Evolutionary conservation across 2,329 filamentous ascomycete genomes (phyloP).

Genomic region (Juglanconis oblonga): DNA sequence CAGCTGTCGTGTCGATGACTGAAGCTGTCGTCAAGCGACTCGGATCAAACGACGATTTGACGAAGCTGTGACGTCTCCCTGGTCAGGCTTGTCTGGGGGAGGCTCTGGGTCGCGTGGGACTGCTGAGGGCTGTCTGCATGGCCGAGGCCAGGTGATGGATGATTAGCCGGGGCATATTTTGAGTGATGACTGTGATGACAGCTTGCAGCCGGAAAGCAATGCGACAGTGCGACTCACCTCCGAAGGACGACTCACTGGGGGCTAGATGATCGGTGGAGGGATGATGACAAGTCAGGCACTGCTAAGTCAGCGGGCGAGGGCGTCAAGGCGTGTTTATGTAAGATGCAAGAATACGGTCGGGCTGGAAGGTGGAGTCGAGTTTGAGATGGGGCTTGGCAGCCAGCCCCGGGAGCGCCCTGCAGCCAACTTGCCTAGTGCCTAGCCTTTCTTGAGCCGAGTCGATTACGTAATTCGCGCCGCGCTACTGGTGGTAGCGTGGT

Average conservation of each 20-base stretch:
- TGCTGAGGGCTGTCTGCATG: not conserved
- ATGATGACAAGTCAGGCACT: slow-evolving; percentile 4
- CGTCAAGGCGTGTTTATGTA: slow-evolving; percentile 17
- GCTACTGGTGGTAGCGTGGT: not conserved
- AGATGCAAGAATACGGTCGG: slow-evolving; percentile 6
- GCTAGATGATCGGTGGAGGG: not conserved
- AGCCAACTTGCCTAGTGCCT: too few species aligned
- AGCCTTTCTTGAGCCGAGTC: not conserved
- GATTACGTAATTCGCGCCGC: slow-evolving; percentile 14
- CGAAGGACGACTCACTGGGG: slow-evolving; percentile 11
- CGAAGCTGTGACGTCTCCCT: not conserved
- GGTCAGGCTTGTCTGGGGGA: not conserved
- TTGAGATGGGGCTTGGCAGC: not conserved
- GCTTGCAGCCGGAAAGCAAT: slow-evolving; percentile 5
- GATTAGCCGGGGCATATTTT: not conserved
- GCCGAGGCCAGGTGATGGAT: not conserved
- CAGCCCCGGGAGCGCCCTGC: too few species aligned
- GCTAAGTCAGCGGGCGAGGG: slow-evolving; percentile 19
- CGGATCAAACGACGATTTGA: too few species aligned
- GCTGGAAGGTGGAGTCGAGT: not conserved
- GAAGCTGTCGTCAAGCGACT: too few species aligned
- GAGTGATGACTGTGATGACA: slow-evolving; percentile 6
- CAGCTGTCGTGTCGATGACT: too few species aligned
- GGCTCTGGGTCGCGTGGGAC: not conserved
- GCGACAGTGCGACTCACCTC: slow-evolving; percentile 11